These are phyloP conservation scores for Sclerotinia sclerotiorum DNA, from an alignment of 2,329 filamentous ascomycete genomes.

Conservation along the genomic window DNA sequence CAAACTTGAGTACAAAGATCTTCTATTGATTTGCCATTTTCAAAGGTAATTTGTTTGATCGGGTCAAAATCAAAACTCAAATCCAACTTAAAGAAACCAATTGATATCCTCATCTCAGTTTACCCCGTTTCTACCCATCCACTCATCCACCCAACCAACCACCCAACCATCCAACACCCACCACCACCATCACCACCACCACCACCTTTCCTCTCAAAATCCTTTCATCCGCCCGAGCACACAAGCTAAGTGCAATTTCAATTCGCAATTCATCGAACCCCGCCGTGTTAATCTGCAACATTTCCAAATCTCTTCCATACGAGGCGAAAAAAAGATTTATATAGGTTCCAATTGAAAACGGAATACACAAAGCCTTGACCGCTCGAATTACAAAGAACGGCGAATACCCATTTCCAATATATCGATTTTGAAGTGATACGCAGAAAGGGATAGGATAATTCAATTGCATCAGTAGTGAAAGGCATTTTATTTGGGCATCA, in stretches of 20 bases:
- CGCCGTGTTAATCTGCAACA: constrained; percentile 1
- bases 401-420: constrained; percentile 25
- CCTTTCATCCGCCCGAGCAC: constrained; percentile 20
- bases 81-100: background rate
- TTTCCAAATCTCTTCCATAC: constrained; percentile 1
- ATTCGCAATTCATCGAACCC: constrained; percentile 8
- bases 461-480: constrained; percentile 22
- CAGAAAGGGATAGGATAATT: constrained; percentile 21
- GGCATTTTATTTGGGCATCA: constrained; percentile 36
- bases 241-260: constrained; percentile 21
- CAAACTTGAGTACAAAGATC: constrained; percentile 9
- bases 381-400: constrained; percentile 16
- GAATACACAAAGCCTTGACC: constrained; percentile 13
- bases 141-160: background rate
- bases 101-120: constrained; percentile 14
- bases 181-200: background rate
- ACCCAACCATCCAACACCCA: constrained; percentile 3
- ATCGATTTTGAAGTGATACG: constrained; percentile 25
- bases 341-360: constrained; percentile 9
- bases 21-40: constrained; percentile 9
- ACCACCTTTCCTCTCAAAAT: background rate
- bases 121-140: background rate
- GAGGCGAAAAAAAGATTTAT: constrained; percentile 6
- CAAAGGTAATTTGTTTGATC: constrained; percentile 19
- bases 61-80: background rate